Evolutionary conservation across 805 yeast genomes (phyloP).

Genomic region (Metschnikowia arizonensis): DNA sequence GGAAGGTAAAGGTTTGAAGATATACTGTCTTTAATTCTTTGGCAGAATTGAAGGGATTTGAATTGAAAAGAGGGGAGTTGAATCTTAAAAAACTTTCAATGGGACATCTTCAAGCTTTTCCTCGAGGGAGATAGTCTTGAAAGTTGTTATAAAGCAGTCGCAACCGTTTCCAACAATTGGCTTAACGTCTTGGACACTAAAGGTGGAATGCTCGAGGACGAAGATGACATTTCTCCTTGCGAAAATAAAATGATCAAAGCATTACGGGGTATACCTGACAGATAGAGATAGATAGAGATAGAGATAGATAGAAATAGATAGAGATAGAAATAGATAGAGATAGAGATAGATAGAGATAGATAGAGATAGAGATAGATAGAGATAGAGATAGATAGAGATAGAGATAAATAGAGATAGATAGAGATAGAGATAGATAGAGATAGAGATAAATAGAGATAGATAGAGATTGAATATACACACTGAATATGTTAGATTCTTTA

Average conservation of each 20-base stretch:
- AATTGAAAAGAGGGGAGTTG: conserved; percentile 92
- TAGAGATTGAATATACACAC: no score
- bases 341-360: no score
- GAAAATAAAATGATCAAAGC: conserved; percentile 91
- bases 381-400: no score
- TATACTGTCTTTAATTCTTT: conserved; percentile 93
- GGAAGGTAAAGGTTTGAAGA: conserved; percentile 95
- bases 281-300: no score
- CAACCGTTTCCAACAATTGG: conserved; percentile 93
- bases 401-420: no score
- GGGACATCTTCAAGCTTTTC: conserved; percentile 88
- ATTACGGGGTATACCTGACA: no score
- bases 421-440: no score
- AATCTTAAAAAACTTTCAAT: conserved; percentile 91
- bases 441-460: no score
- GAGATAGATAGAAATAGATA: no score
- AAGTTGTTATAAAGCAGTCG: conserved; percentile 82
- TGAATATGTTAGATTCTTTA: no score
- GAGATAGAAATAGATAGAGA: no score
- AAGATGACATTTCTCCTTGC: conserved; percentile 90
- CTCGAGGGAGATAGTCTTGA: conserved; percentile 79
- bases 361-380: no score
- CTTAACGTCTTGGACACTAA: conserved; percentile 84
- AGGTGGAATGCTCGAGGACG: conserved; percentile 86
- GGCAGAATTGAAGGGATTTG: conserved; percentile 96